Evolutionary conservation across 371 early-diverging fungal species (phyloP), one percentile per base, ranked within the genome.

Genomic region (Mortierella sp.): DNA sequence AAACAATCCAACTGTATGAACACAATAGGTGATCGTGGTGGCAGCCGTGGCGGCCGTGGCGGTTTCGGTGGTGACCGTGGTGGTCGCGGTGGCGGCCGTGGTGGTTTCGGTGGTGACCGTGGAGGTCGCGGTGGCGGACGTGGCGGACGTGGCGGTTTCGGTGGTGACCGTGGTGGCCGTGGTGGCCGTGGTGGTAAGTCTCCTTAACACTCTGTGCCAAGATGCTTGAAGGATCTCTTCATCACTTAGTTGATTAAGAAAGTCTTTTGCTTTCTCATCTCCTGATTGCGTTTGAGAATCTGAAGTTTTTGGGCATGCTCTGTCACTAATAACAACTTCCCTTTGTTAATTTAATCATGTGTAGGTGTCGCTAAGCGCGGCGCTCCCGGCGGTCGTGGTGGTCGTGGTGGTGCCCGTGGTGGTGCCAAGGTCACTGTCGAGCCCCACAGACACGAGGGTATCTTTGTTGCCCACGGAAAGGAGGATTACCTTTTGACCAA

Each of bases 401-500:
- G 88, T 27, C 88, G 88, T 27, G 89, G 94, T 84, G 91, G 93
- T 41, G 93, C 90, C 38, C 92, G 96, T 21, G 91, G 93, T 75
- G 88, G 90, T 70, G 92, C 93, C 89, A 97, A 96, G 92, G 97
- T 99, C 58, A 93, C 99, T 72, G 93, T 99, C 77, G 98, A 98
- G 91, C 99, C 99, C 65, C 98, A 98, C 89, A 95, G 99, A 91
- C 99, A 99, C 92, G 96, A 95, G 85, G 94, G 94, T 89, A 96
- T 99, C 87, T 99, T 98, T 87, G 94, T 99, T 89, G 98, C 98
- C 48, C 95, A 98, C 88, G 99, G 99, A 73, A 99, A 99, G 94
- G 99, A 99, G 92, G 99, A 99, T 92, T 91, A 99, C 88, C 93
- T 99, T 70, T 96, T 99, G 71, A 99, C 99, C 87, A 98, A 97